Percentiles rank a stretch among this genome's conserved stretches.
phyloP scores from a whole-genome alignment of 2,329 filamentous ascomycete species.

The Colletotrichum coccodes region DNA sequence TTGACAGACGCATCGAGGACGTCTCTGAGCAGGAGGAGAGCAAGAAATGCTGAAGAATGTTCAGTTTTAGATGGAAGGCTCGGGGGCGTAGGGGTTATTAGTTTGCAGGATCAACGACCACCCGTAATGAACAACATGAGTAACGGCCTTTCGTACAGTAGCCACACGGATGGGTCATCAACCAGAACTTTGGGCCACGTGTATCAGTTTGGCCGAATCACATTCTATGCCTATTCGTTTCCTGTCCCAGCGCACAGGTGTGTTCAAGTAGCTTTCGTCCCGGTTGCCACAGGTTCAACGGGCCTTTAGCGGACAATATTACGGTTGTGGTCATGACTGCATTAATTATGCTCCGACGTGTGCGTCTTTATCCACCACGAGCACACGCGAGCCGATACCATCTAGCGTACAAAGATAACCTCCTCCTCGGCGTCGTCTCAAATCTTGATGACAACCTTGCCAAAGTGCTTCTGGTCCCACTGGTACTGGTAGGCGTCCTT shows the following conservation, averaged over 20 bases:
- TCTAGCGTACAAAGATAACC: background rate
- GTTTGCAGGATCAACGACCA: background rate
- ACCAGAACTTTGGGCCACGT: background rate
- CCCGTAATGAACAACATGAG: background rate
- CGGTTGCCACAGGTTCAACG: background rate
- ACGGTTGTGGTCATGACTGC: background rate
- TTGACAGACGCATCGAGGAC: constrained; percentile 19
- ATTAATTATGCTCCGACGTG: background rate
- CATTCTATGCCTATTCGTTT: too few species aligned
- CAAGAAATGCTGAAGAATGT: background rate
- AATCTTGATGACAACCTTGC: constrained; percentile 29
- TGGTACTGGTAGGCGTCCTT: constrained; percentile 32
- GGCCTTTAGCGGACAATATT: too few species aligned
- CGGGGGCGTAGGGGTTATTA: background rate
- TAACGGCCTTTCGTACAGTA: background rate
- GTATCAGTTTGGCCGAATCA: background rate
- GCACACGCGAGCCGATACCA: background rate
- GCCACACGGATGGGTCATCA: background rate
- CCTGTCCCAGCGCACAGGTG: background rate
- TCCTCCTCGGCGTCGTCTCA: too few species aligned
- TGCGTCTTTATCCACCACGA: background rate
- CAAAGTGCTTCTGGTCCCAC: constrained; percentile 28
- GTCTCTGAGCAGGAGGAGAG: constrained; percentile 6
- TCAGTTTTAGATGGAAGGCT: too few species aligned
- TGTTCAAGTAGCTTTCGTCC: background rate